These are phyloP conservation scores for Sporisorium exsertum DNA, from an alignment of 1,284 basidiomycete species.

Conservation along the genomic window DNA sequence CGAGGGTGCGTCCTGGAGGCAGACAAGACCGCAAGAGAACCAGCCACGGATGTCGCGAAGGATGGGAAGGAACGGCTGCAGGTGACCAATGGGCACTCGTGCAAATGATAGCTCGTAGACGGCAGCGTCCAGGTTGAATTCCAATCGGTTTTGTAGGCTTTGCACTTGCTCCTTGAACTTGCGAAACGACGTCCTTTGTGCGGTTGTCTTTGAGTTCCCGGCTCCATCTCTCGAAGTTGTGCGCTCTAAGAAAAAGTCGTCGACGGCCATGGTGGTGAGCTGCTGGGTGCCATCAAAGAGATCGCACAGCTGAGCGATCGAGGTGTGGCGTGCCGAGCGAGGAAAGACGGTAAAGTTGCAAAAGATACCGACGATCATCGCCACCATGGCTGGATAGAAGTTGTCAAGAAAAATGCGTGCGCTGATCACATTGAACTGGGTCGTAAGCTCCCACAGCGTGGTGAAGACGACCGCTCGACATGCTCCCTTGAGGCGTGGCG, in stretches of 20 bases:
- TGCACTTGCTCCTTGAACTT: slow-evolving; percentile 28
- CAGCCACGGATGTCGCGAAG: slow-evolving; percentile 48
- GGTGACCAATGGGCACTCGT: slow-evolving; percentile 38
- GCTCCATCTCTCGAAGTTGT: neutral
- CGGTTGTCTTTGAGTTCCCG: neutral
- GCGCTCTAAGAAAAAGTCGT: slow-evolving; percentile 42
- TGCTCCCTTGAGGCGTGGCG: slow-evolving; percentile 53
- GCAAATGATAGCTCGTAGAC: slow-evolving; percentile 49
- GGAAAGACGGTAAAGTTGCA: slow-evolving; percentile 53
- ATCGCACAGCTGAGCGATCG: slow-evolving; percentile 27
- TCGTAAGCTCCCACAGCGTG: slow-evolving; percentile 53
- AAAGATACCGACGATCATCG: slow-evolving; percentile 46
- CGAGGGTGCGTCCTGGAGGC: slow-evolving; percentile 6
- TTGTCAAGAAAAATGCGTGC: slow-evolving; percentile 50
- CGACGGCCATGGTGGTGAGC: slow-evolving; percentile 38
- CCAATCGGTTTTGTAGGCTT: slow-evolving; percentile 17
- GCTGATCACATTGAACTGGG: slow-evolving; percentile 37
- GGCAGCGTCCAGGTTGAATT: slow-evolving; percentile 43
- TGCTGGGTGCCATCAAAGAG: slow-evolving; percentile 23
- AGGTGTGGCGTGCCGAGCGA: slow-evolving; percentile 37
- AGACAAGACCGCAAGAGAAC: slow-evolving; percentile 48
- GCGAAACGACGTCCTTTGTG: slow-evolving; percentile 1
- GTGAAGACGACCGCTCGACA: slow-evolving; percentile 54
- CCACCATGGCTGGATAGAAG: slow-evolving; percentile 56
- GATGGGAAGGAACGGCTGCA: slow-evolving; percentile 26